Percentiles rank a stretch among this genome's conserved stretches.
These are phyloP conservation scores for Phytophthora constricta DNA, from an alignment of 352 stramenopile genomes.

Conservation along the genomic window DNA sequence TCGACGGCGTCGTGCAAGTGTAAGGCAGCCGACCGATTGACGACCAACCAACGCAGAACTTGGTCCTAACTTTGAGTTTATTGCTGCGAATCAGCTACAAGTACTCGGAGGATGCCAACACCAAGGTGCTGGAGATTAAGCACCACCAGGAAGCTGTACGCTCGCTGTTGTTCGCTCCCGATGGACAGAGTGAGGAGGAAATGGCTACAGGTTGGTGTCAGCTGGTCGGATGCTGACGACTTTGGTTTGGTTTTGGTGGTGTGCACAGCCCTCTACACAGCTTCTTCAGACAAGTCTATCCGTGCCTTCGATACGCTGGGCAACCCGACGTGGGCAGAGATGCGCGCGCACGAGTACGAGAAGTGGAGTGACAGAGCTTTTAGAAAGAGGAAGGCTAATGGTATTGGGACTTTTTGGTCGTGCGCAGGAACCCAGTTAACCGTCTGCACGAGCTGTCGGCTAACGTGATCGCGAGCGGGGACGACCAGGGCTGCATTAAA, in stretches of 20 bases:
- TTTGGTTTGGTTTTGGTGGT: slow-evolving; percentile 6
- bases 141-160: slow-evolving; percentile 79
- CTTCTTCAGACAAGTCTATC: slow-evolving; percentile 82
- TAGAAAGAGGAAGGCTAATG: slow-evolving; percentile 6
- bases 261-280: slow-evolving; percentile 72
- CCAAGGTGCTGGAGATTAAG: slow-evolving; percentile 74
- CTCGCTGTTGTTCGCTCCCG: slow-evolving; percentile 71
- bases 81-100: slow-evolving; percentile 59
- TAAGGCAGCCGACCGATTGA: slow-evolving; percentile 31
- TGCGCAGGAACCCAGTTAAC: slow-evolving; percentile 68
- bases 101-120: slow-evolving; percentile 77
- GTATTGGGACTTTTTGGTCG: slow-evolving; percentile 15
- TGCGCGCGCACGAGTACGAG: slow-evolving; percentile 78
- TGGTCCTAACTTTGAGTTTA: neutral
- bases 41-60: neutral
- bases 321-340: slow-evolving; percentile 80
- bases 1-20: slow-evolving; percentile 85
- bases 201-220: slow-evolving; percentile 6
- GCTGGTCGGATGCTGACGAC: slow-evolving; percentile 11
- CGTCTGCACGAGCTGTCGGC: slow-evolving; percentile 72
- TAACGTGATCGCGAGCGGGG: slow-evolving; percentile 77
- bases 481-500: slow-evolving; percentile 86
- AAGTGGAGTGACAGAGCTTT: slow-evolving; percentile 1
- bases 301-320: slow-evolving; percentile 82
- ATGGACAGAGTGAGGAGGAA: slow-evolving; percentile 70